Base-by-base conservation (phyloP, 2,329 filamentous ascomycete genomes). In the Talaromyces islandicus region DNA sequence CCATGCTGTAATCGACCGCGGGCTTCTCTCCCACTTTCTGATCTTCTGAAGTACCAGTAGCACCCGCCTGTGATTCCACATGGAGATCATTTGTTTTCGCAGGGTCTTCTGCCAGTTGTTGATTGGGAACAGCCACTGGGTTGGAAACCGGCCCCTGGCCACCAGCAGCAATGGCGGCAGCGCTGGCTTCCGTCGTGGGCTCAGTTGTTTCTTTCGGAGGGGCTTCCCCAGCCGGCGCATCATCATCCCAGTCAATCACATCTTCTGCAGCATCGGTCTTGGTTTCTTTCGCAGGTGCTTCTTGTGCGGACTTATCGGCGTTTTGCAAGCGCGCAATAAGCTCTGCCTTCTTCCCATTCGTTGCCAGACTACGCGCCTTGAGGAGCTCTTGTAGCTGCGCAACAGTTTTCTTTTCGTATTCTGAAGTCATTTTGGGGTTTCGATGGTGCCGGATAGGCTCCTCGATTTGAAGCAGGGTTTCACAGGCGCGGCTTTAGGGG, bases 341-440 rank as follows among this genome's bases (percentile, higher is more conserved):
- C 5, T 81, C 79, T 21, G 78, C 79, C 66, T 81, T 81, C 64
- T 81, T 81, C 60, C 79, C 79, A 70, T 50, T 81, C 71, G 27
- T 70, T 73, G 77, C 72, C 43, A 81, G 71, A n/a, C 70, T 74
- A 46, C 79, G 78, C 24, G 74, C 70, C 66, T 80, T 81, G 61
- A 81, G 75, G 41, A 81, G 77, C 63, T 81, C 79, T 61, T 78
- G 70, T 48, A 81, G 69, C 62, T 81, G 78, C 19, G 76, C 77
- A 58, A 80, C 79, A 56, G 78, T 81, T 69, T 80, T 80, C 65
- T 80, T 80, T 63, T 72, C 70, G 72, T 81, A 81, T 62, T 80
- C 78, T 61, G 73, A 70, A 46, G 74, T 65, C 75, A 77, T 77
- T 27, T 38, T 55, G 14, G 43, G 43, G 2, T 52, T 52, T 52